Evolutionary conservation across 768 basidiomycete genomes (phyloP).

Genomic region (Mycena pura): DNA sequence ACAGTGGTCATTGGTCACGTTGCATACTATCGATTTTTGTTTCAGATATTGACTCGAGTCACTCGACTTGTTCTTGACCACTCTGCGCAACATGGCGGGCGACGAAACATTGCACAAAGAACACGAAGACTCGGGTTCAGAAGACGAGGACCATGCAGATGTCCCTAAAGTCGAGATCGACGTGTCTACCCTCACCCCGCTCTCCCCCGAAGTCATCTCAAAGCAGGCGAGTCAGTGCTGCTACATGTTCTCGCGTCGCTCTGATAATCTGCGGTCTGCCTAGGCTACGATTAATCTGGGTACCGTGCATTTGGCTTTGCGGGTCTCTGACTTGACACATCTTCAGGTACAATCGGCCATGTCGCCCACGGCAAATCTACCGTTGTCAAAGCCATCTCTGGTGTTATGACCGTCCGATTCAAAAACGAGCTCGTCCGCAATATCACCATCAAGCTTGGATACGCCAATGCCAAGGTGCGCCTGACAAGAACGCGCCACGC

Average conservation of each 20-base stretch:
- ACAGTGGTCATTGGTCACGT: too few species aligned
- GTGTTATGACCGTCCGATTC: slow-evolving; percentile 97
- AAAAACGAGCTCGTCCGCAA: slow-evolving; percentile 99
- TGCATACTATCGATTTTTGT: too few species aligned
- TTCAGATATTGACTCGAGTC: too few species aligned
- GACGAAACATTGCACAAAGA: slow-evolving; percentile 72
- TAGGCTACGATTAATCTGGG: slow-evolving; percentile 96
- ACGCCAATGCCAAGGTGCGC: slow-evolving; percentile 96
- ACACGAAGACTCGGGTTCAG: slow-evolving; percentile 67
- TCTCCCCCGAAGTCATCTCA: slow-evolving; percentile 89
- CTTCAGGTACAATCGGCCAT: slow-evolving; percentile 93
- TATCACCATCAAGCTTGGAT: slow-evolving; percentile 99
- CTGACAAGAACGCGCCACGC: not conserved
- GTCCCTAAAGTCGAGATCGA: slow-evolving; percentile 80
- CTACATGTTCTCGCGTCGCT: too few species aligned
- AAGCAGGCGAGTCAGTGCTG: slow-evolving; percentile 71
- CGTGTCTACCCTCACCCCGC: slow-evolving; percentile 79
- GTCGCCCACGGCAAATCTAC: slow-evolving; percentile 98
- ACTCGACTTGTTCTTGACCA: not conserved
- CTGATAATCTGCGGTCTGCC: too few species aligned
- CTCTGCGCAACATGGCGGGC: slow-evolving; percentile 59
- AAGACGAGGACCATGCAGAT: slow-evolving; percentile 63
- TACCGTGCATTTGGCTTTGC: slow-evolving; percentile 37
- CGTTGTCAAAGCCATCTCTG: slow-evolving; percentile 98
- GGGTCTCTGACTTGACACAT: slow-evolving; percentile 7